Evolutionary conservation across 2,329 filamentous ascomycete species (phyloP), one percentile per base, ranked within the genome.

Genomic region (Fusarium marasasianum): DNA sequence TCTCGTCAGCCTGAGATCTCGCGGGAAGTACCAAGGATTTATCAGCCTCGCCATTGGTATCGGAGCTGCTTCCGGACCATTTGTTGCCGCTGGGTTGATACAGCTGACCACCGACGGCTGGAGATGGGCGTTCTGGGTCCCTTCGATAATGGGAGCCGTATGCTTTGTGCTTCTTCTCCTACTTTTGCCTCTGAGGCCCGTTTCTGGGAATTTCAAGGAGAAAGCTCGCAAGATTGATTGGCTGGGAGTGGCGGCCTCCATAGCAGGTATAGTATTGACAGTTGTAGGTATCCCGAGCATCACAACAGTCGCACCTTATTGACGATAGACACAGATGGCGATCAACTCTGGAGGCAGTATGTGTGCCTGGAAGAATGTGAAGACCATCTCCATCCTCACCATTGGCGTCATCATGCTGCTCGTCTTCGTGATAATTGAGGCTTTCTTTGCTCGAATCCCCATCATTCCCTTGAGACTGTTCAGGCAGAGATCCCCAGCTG

Each of bases 371-470:
- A 83, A 83, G 53, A 94, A 92, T 0, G 86, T 91, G 3, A 90
- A 89, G 3, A 91, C 94, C 17, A 87, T 96, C 71, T 93, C 91
- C 76, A 85, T 96, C 20, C 86, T 95, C 67, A 83, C 94, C 26
- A 93, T 94, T 70, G 93, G 93, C 8, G 79, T 88, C 13, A 63
- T 92, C 17, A 86, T 87, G 10, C 84, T 91, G 56, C 85, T 76
- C 8, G 67, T 93, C 22, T 96, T 96, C 81, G 83, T 91, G 69
- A 56, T 94, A 9, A 88, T 91, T 73, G 93, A 97, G 82, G 90
- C 89, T 84, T 91, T 91, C 74, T 76, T 93, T 33, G 92, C 94
- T 35, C 88, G 87, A 41, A 94, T 93, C 71, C 94, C 94, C 1
- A 86, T 96, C 63, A 94, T 96, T 81, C 94, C 94, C 1, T 4